Conservation (phyloP, 495 filamentous ascomycete genomes). For the Hypoxylon cercidicola region DNA sequence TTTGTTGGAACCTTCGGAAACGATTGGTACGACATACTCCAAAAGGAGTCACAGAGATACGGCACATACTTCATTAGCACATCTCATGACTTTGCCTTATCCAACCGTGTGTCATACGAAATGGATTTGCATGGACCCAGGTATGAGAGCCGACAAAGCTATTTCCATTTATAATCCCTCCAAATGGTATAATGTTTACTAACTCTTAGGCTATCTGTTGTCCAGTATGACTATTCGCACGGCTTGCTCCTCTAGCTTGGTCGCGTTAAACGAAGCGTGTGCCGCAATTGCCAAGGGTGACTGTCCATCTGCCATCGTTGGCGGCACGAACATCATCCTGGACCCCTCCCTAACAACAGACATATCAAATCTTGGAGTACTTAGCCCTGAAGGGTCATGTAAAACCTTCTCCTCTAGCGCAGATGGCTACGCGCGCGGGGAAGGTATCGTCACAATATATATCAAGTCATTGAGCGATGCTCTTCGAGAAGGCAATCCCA, state of each 20-base stretch:
- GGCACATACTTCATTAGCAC: slow-evolving; percentile 17
- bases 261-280: slow-evolving; percentile 60
- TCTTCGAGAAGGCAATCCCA: slow-evolving; percentile 55
- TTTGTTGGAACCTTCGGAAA: slow-evolving; percentile 58
- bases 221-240: slow-evolving; percentile 53
- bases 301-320: slow-evolving; percentile 53
- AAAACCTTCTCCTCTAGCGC: slow-evolving; percentile 49
- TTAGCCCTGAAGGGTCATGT: slow-evolving; percentile 44
- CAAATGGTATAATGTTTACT: no score
- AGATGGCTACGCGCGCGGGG: slow-evolving; percentile 47
- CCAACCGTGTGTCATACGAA: slow-evolving; percentile 60
- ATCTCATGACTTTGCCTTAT: slow-evolving; percentile 53
- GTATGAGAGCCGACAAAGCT: no score
- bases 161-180: no score
- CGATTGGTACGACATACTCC: slow-evolving; percentile 25
- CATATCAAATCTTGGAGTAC: slow-evolving; percentile 41
- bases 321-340: slow-evolving; percentile 52
- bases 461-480: slow-evolving; percentile 61
- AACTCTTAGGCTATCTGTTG: no score
- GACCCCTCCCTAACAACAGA: slow-evolving; percentile 41
- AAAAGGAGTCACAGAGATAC: slow-evolving; percentile 13
- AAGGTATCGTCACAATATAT: slow-evolving; percentile 43
- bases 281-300: slow-evolving; percentile 50
- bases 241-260: slow-evolving; percentile 61
- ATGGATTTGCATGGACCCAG: slow-evolving; percentile 43